Base-by-base conservation (phyloP, 2,329 filamentous ascomycete genomes). In the Colletotrichum sp. region DNA sequence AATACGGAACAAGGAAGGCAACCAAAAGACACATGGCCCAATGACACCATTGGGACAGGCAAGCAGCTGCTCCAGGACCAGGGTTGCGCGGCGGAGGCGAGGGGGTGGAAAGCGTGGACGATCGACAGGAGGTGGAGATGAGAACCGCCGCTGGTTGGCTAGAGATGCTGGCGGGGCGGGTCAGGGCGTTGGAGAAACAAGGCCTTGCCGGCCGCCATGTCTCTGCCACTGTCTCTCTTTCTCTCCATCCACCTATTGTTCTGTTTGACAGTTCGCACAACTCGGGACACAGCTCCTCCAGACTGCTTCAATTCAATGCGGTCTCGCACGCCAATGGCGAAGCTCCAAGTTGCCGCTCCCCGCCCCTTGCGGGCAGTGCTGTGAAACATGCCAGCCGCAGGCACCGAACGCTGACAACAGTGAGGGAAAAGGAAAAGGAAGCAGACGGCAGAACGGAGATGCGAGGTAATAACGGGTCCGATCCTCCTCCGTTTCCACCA, bases 81-180 rank as follows among this genome's bases (percentile, higher is more conserved):
- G 32, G 70, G 64, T 32, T 44, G 22, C 29, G 57, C 52, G 68
- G 65, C 65, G 77, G 65, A 68, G 72, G 62, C 66, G 68, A 72
- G 77, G 61, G 34, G 30, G 34, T 36, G 57, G 30, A 30, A 32
- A 30, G 27, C 36, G 52, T 34, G 25, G 67, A 15, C 27, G 73
- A 78, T 77, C 72, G 69, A 72, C 76, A 77, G 67, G 69, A 76
- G 72, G 77, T 68, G 69, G 72, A 74, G 57, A 64, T 52, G 39
- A 3, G 3, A 30, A 13, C 6, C 13, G 63, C 27, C 5, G 22
- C 19, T 70, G 57, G 34, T 70, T 70, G 68, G 57, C 19, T 36
- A 1, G 29, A 36, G 25, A 34, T 4, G 27, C 27, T 16, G 6
- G 22, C 16, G 27, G 27, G 57, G 34, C 34, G 66, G 66, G 52